Base-by-base conservation (phyloP, 176 grass and related monocot genomes). In the Carex pumila region DNA sequence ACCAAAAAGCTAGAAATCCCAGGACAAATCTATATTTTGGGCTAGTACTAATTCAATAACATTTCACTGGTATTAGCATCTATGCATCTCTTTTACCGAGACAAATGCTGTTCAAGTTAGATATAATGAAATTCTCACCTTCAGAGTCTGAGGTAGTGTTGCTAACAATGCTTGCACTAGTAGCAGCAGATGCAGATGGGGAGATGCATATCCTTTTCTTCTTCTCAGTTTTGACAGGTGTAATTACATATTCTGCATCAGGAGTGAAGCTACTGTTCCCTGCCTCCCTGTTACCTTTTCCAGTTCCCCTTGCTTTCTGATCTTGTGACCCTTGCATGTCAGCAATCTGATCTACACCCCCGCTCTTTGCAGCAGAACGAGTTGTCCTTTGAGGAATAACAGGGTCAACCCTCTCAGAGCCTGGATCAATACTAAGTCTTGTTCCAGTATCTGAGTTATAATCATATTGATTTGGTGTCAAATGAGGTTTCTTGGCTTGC, bases 351-450 rank as follows among this genome's bases (percentile, higher is more conserved):
- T 64, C 57, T 22, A 78, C 52, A 55, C 22, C 73, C 47, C 31
- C 73, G 5, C 12, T 57, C 32, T 78, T 83, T 79, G 30, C 70
- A 39, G 85, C 45, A 37, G 88, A 90, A 72, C 85, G 88, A 84
- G 88, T 90, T 65, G 83, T 12, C 14, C 88, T 83, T 65, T 47
- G 63, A 52, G 85, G 19, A 62, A 62, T 72, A 84, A 21, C 19
- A 61, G 25, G 18, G 29, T 78, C 47, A 71, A 61, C 82, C 57
- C 80, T 82, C 85, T 72, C 72, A 74, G 12, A 72, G 52, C 36
- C 29, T 34, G 13, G 68, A 18, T 86, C 86, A 11, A 60, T 54
- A n/a, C 0, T 25, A 63, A 53, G 54, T 52, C 14, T n/a, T 65
- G 21, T 41, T 72, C 31, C 12, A 54, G 31, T 45, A 18, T 50